Evolutionary conservation across 208 protist genomes (phyloP).

Genomic region (Trypanosoma vivax): DNA sequence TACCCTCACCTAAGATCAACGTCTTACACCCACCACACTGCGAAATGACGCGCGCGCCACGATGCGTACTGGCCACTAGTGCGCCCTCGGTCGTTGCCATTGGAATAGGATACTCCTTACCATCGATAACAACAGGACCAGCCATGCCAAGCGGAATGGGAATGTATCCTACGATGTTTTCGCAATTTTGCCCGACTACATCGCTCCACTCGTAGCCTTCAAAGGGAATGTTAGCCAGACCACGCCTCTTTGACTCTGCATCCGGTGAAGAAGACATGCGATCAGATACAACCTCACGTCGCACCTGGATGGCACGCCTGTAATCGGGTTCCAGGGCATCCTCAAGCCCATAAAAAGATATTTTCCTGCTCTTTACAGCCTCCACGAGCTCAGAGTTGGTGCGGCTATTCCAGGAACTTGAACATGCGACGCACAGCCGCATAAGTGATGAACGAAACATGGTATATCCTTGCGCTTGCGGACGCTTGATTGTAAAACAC

Average conservation of each 20-base stretch:
- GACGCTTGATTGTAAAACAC: too few species aligned
- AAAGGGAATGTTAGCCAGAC: conserved; percentile 77
- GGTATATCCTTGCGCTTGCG: too few species aligned
- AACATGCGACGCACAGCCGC: conserved; percentile 4
- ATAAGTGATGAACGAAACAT: conserved; percentile 26
- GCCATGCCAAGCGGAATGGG: conserved; percentile 94
- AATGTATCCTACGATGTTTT: conserved; percentile 96
- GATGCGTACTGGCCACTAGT: conserved; percentile 94
- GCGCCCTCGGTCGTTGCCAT: conserved; percentile 98
- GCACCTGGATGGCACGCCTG: conserved; percentile 76
- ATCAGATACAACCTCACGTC: conserved; percentile 65
- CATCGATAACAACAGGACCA: conserved; percentile 93
- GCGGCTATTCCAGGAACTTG: conserved; percentile 41
- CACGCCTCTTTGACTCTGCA: conserved; percentile 25
- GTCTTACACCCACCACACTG: conserved; percentile 86
- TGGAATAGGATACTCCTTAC: conserved; percentile 81
- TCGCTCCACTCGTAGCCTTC: conserved; percentile 84
- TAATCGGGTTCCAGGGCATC: conserved; percentile 82
- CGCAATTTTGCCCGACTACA: conserved; percentile 92
- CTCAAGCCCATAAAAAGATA: conserved; percentile 83
- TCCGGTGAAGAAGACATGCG: conserved; percentile 11
- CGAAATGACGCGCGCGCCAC: conserved; percentile 94
- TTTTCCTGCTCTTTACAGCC: conserved; percentile 62
- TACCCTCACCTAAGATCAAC: conserved; percentile 90
- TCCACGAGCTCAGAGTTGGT: conserved; percentile 71